Evolutionary conservation across 352 stramenopile species (phyloP), one percentile per base, ranked within the genome.

Genomic region (Pythium phragmitis): DNA sequence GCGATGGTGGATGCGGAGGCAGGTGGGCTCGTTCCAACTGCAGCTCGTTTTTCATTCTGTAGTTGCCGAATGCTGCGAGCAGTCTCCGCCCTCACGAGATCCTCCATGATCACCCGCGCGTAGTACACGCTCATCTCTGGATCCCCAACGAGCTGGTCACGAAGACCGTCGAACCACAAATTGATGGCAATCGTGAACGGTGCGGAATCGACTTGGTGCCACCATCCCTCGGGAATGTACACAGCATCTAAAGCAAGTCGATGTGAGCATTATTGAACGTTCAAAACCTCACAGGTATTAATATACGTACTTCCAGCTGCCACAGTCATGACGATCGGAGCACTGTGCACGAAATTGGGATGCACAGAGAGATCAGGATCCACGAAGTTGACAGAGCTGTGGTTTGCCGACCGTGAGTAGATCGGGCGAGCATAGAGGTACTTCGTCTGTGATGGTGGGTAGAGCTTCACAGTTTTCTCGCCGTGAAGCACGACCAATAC

Each of bases 221-320:
- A 95, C 87, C 87, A 95, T 6, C 87, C 87, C 57, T 95, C 87
- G 0, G 87, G 87, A 26, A 95, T 93, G 47, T 84, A 80, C 6
- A 95, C 59, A 9, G 83, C 85, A 52, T 85, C 87, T 91, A 48
- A 49, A 47, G 11, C 52, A 49, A 21, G 36, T 39, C 12, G 11
- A 17, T n/a, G 42, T 63, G 16, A 54, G 42, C 34, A 46, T 36
- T n/a, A 26, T 45, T 36, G 14, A 42, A 16, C 7, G 26, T 21
- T 56, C 49, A 2, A 16, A 30, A 45, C 11, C 21, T 19, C 14
- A 26, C 13, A 37, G 14, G 46, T 6, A 49, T 30, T 30, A 36
- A 36, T 34, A 11, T 34, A 67, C 58, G 45, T 51, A 92, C 83
- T 79, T 76, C 84, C 82, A 55, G 80, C 72, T 30, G 51, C 30